Evolutionary conservation across 1,139 yeast species (phyloP).

Genomic region (Saccharomyces hybrid): DNA sequence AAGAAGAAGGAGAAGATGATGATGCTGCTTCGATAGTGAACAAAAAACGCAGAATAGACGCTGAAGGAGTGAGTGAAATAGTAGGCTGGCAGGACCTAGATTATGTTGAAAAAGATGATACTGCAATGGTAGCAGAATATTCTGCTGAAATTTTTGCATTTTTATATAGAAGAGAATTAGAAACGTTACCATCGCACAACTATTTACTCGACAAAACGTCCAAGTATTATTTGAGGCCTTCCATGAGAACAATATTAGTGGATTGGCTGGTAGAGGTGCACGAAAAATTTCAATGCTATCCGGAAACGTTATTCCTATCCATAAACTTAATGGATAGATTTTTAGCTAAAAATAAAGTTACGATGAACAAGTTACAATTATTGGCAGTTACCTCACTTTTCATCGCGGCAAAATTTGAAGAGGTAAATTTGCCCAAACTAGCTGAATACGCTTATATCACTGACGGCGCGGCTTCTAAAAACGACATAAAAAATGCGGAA

Average conservation of each 20-base stretch:
- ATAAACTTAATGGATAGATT: constrained; percentile 87
- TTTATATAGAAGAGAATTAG: constrained; percentile 59
- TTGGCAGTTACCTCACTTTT: constrained; percentile 84
- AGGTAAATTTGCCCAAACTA: constrained; percentile 85
- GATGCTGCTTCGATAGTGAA: background rate
- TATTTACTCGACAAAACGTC: constrained; percentile 38
- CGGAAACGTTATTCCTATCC: constrained; percentile 82
- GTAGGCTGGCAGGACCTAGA: constrained; percentile 69
- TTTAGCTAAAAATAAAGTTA: constrained; percentile 68
- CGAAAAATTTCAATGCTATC: constrained; percentile 71
- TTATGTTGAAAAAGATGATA: constrained; percentile 75
- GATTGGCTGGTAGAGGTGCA: constrained; percentile 97
- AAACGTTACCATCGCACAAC: constrained; percentile 67
- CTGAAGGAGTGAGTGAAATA: constrained; percentile 9
- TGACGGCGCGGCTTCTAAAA: constrained; percentile 73
- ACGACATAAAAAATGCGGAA: constrained; percentile 82
- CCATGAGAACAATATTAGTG: constrained; percentile 79
- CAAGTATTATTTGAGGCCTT: constrained; percentile 62
- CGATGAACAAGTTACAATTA: constrained; percentile 75
- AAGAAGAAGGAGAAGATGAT: constrained; percentile 3
- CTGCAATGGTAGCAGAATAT: constrained; percentile 86
- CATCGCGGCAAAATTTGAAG: constrained; percentile 94
- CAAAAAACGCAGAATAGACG: constrained; percentile 15
- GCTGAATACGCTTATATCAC: constrained; percentile 86
- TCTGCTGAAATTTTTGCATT: constrained; percentile 77